Percentiles rank a stretch among this genome's conserved stretches.
These are phyloP conservation scores for Saturnispora saitoi DNA, from an alignment of 805 yeast species.

Conservation along the genomic window DNA sequence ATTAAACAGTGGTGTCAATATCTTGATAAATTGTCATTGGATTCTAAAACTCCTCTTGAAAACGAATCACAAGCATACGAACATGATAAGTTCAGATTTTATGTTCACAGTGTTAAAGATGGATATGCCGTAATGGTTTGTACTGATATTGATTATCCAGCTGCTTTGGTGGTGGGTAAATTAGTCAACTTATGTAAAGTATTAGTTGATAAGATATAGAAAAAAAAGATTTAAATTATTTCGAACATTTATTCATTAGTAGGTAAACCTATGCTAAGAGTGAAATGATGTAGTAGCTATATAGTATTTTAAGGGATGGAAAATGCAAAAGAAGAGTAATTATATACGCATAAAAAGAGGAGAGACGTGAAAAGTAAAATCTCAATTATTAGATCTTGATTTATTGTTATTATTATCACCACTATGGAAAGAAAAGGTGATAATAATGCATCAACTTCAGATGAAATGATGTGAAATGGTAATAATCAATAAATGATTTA, in stretches of 20 bases:
- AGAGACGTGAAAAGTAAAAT: too few relatives aligned
- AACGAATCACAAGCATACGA: conserved; percentile 15
- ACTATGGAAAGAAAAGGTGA: background rate
- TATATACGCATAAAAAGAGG: background rate
- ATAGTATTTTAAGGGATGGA: background rate
- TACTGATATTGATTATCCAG: conserved; percentile 23
- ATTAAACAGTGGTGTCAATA: conserved; percentile 23
- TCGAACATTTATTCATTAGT: background rate
- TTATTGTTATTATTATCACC: background rate
- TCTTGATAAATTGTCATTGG: background rate
- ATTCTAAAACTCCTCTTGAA: background rate
- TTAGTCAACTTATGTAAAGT: conserved; percentile 14
- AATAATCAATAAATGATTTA: background rate
- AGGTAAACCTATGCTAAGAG: background rate
- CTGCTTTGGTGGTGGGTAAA: conserved; percentile 24
- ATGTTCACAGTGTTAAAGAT: conserved; percentile 17
- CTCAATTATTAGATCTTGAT: background rate
- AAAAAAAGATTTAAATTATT: background rate
- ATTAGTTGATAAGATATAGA: conserved; percentile 4
- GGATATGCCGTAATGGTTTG: conserved; percentile 24
- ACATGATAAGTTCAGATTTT: conserved; percentile 20
- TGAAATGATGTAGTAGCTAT: background rate
- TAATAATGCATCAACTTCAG: background rate
- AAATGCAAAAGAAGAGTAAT: background rate
- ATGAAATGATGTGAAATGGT: background rate